Conservation (phyloP, 225 moss, liverwort and hornwort genomes). For the Anthoceros angustus region DNA sequence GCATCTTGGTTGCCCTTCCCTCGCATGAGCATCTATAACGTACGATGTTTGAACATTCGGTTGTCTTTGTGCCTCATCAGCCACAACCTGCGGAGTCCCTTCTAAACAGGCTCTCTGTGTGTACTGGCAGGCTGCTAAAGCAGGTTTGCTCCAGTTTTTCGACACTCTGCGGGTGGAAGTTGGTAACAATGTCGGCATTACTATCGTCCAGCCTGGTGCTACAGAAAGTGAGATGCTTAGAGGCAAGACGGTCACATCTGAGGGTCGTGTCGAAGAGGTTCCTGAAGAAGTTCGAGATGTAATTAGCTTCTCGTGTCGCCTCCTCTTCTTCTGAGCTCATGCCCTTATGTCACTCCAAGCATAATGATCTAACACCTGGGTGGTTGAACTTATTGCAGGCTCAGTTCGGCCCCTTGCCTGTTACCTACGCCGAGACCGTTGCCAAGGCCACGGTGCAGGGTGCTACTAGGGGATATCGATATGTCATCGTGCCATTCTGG, state of each 20-base stretch:
- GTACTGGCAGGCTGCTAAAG: slow-evolving; percentile 19
- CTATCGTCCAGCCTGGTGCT: not conserved
- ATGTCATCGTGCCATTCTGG: not conserved
- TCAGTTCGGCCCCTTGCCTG: not conserved
- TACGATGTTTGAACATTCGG: slow-evolving; percentile 8
- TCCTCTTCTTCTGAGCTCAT: not conserved
- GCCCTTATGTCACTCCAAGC: not conserved
- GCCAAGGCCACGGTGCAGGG: not conserved
- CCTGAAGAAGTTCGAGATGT: not conserved
- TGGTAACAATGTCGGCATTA: not conserved
- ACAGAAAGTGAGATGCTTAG: not conserved
- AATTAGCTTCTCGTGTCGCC: not conserved
- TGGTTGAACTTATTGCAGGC: not conserved
- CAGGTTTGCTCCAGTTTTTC: slow-evolving; percentile 23
- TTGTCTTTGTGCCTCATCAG: slow-evolving; percentile 12
- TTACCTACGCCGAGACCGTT: not conserved
- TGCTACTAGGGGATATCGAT: not conserved
- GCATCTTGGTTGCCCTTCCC: slow-evolving; percentile 32
- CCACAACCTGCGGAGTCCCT: too few relatives aligned
- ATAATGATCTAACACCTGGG: not conserved
- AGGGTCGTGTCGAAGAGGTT: not conserved
- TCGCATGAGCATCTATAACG: slow-evolving; percentile 30
- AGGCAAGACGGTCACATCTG: not conserved
- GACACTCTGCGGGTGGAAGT: slow-evolving; percentile 13
- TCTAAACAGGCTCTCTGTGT: not conserved